Evolutionary conservation across 306 rosid genomes (phyloP), one percentile per base, ranked within the genome.

Genomic region (Adenanthera pavonina): DNA sequence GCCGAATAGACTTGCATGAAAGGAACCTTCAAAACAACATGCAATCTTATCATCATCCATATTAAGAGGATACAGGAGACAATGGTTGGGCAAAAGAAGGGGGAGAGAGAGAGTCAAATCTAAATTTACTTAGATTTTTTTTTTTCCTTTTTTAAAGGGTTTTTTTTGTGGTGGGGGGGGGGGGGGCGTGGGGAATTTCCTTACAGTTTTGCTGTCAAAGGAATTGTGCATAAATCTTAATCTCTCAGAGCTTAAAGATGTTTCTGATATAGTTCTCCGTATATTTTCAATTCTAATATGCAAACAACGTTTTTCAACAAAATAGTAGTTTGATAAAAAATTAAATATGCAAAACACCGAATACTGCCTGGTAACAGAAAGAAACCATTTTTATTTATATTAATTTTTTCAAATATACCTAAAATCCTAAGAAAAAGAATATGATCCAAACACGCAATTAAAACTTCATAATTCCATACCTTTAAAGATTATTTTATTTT

Each of bases 1-100:
- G 72, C 30, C 35, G 19, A 77, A 76, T 17, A 49, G 83, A 33
- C 52, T 40, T 4, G 72, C 52, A 44, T 59, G 79, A 80, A 72
- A 68, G 19, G 44, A n/a, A 51, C 35, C 60, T 49, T 44, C 49
- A 66, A 80, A 76, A 76, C 69, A 47, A 48, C 66, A 75, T 62
- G 49, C 30, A 49, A 34, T 41, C 34, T 57, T 48, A 38, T 20
- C 56, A 69, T 44, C 36, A 46, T 46, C 9, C 57, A 70, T 25
- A 70, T 25, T 46, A 13, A 10, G 51, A 69, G 38, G 38, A 69
- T 13, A 69, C 34, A 47, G 7, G 52, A 60, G 54, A 52, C 52
- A 38, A 8, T 7, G 49, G 36, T 40, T 14, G 33, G 33, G 33
- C 56, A 82, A n/a, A 20, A 65, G 36, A 17, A 61, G n/a, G 68